phyloP scores from a whole-genome alignment of 305 asterid species.

The Coffea humblotiana region DNA sequence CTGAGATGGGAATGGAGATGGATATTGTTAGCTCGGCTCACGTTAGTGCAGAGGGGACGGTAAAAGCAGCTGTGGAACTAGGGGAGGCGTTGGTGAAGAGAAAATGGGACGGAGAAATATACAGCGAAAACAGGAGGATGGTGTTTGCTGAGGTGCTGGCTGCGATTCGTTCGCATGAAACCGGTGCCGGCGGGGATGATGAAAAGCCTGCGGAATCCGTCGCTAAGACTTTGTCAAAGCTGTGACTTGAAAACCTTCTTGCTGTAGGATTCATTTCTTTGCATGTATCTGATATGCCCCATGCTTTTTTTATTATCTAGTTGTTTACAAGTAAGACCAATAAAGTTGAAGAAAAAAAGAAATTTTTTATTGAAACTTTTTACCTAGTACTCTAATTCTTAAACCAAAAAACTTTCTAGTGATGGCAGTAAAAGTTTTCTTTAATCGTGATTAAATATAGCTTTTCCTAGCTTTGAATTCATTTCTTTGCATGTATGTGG shows the following conservation, averaged over 20 bases:
- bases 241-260: slow-evolving; percentile 2
- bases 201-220: background rate
- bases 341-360: too few relatives aligned
- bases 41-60: slow-evolving; percentile 27
- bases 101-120: slow-evolving; percentile 37
- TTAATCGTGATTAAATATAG: too few relatives aligned
- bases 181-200: slow-evolving; percentile 22
- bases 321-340: too few relatives aligned
- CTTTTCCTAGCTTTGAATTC: too few relatives aligned
- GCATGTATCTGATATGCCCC: too few relatives aligned
- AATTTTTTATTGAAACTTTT: too few relatives aligned
- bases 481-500: too few relatives aligned
- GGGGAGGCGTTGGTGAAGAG: slow-evolving; percentile 31
- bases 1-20: slow-evolving; percentile 25
- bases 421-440: too few relatives aligned
- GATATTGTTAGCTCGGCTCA: slow-evolving; percentile 31
- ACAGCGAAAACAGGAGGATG: slow-evolving; percentile 27
- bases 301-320: too few relatives aligned
- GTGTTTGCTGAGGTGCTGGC: slow-evolving; percentile 24
- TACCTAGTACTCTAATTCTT: too few relatives aligned
- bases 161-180: slow-evolving; percentile 18
- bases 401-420: too few relatives aligned
- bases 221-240: slow-evolving; percentile 16
- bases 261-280: too few relatives aligned
- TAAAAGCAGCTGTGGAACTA: slow-evolving; percentile 29